A percentile compares a stretch with the other conserved stretches of the same genome.
These are phyloP conservation scores for Pseudogymnoascus sp. DNA, from an alignment of 2,329 filamentous ascomycete genomes.

Conservation along the genomic window DNA sequence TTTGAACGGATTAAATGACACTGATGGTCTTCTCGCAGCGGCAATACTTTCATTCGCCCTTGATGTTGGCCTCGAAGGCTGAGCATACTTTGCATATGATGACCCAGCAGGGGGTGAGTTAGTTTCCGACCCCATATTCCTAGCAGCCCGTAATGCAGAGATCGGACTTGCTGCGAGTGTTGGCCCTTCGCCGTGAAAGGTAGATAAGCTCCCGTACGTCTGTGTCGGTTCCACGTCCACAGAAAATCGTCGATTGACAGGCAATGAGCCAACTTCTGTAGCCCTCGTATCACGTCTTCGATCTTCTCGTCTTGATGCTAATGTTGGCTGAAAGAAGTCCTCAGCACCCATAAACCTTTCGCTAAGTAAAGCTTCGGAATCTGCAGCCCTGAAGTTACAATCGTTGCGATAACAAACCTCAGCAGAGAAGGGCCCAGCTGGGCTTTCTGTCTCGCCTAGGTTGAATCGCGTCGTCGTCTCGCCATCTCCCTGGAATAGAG, in stretches of 20 bases:
- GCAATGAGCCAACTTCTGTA: slow-evolving; percentile 66
- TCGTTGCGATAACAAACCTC: slow-evolving; percentile 79
- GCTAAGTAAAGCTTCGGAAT: slow-evolving; percentile 82
- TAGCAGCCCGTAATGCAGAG: slow-evolving; percentile 68
- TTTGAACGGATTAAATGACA: slow-evolving; percentile 95
- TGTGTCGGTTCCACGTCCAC: slow-evolving; percentile 59
- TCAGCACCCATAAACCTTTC: slow-evolving; percentile 90
- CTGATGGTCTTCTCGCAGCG: slow-evolving; percentile 63
- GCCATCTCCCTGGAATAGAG: slow-evolving; percentile 56
- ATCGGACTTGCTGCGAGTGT: slow-evolving; percentile 77
- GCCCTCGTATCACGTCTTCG: slow-evolving; percentile 33
- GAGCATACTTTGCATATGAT: slow-evolving; percentile 32
- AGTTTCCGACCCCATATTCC: slow-evolving; percentile 52
- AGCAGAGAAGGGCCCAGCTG: slow-evolving; percentile 75
- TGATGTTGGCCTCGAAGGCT: slow-evolving; percentile 24
- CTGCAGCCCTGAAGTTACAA: slow-evolving; percentile 84
- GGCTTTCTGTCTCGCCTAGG: slow-evolving; percentile 79
- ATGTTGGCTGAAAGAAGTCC: slow-evolving; percentile 73
- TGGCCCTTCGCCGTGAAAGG: slow-evolving; percentile 76
- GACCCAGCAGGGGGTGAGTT: slow-evolving; percentile 50
- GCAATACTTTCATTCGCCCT: slow-evolving; percentile 43
- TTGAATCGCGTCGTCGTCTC: slow-evolving; percentile 67
- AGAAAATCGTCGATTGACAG: slow-evolving; percentile 47
- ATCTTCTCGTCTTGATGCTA: slow-evolving; percentile 38
- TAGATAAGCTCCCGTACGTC: slow-evolving; percentile 83